Base-by-base conservation (phyloP, 2,329 filamentous ascomycete genomes). In the Sclerotiophoma versabilis region DNA sequence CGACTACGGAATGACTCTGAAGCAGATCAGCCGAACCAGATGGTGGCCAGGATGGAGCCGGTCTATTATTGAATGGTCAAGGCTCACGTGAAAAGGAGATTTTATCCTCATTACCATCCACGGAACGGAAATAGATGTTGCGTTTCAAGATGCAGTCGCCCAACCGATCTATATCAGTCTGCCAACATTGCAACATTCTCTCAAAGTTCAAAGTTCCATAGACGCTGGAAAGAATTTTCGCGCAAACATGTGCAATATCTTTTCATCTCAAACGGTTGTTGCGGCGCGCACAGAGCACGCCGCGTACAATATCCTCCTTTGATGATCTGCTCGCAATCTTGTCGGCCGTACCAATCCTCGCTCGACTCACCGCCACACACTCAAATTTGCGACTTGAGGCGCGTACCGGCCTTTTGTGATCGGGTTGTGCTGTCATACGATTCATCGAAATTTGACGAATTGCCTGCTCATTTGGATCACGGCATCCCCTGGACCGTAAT, bases 1-100 rank as follows among this genome's bases (percentile, higher is more conserved):
- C 56, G 60, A 60, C 54, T 63, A 49, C 46, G 38, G 43, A 59
- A 58, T 60, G 59, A 58, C 57, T 59, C 58, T 46, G 48, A 36
- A 43, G 62, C 48, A 60, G 59, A 62, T 72, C 68, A 70, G 69
- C 69, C 69, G 68, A 73, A 69, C 66, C 65, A 64, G 58, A 44
- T 53, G 42, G 53, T 53, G 54, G 54, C 61, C 59, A 63, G 63
- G 58, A 58, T 60, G 54, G 47, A 60, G 58, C 57, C 62, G 55
- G 60, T 59, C 60, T 55, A 62, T 41, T 63, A 54, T 60, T 43
- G 58, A 39, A 54, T 43, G 49, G 46, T 36, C 44, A 41, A 38
- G 54, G 48, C 59, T 63, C 69, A 70, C 68, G 65, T 70, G 66
- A 68, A 72, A 70, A 67, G 62, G 64, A 60, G 41, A 39, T 27